phyloP scores from a whole-genome alignment of 495 filamentous ascomycete genomes.

The Oleoguttula mirabilis region DNA sequence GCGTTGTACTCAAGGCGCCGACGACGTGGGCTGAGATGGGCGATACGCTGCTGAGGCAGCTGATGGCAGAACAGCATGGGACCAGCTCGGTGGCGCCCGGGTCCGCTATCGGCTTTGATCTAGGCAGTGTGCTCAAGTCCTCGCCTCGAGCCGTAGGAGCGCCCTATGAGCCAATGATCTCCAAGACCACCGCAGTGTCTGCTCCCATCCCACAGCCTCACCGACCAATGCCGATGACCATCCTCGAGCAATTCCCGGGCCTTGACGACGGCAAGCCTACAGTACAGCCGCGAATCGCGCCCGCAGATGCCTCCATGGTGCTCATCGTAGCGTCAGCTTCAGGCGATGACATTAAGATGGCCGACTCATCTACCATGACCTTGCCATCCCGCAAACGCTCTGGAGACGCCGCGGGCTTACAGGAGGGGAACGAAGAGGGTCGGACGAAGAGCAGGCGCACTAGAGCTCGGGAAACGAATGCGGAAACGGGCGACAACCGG shows the following conservation, averaged over 20 bases:
- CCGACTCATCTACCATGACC: not conserved
- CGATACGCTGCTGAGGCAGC: slow-evolving; percentile 43
- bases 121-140: slow-evolving; percentile 14
- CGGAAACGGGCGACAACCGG: slow-evolving; percentile 31
- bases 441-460: slow-evolving; percentile 74
- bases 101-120: slow-evolving; percentile 20
- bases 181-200: not conserved
- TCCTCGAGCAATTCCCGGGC: slow-evolving; percentile 16
- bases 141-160: not conserved
- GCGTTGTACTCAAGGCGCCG: slow-evolving; percentile 18
- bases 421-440: slow-evolving; percentile 42
- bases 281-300: slow-evolving; percentile 14
- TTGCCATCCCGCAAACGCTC: slow-evolving; percentile 47
- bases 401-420: slow-evolving; percentile 48
- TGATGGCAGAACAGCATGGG: slow-evolving; percentile 36
- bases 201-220: not conserved
- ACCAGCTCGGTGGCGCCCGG: slow-evolving; percentile 29
- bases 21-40: slow-evolving; percentile 43
- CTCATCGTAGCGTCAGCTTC: not conserved
- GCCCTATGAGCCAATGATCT: not conserved
- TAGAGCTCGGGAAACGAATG: slow-evolving; percentile 60
- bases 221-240: slow-evolving; percentile 1
- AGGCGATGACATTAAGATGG: not conserved
- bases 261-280: slow-evolving; percentile 17
- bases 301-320: slow-evolving; percentile 8